phyloP scores from a whole-genome alignment of 2,329 filamentous ascomycete genomes.

The Botrytis paeoniae region DNA sequence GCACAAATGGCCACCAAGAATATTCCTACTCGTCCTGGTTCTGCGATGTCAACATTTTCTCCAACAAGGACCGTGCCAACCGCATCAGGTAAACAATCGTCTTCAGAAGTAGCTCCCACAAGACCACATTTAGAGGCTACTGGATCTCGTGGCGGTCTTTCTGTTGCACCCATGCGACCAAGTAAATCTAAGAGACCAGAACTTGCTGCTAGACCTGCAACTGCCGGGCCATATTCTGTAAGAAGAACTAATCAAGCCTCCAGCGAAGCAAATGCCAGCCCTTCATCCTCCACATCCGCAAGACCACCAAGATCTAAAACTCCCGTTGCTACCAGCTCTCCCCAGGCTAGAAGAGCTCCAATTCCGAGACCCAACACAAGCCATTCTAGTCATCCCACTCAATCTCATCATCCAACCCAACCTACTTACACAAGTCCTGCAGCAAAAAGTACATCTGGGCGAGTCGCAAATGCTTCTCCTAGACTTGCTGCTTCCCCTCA shows the following conservation, averaged over 20 bases:
- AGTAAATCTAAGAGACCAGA: conserved; percentile 53
- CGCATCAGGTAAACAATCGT: conserved; percentile 37
- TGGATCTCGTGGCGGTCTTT: conserved; percentile 53
- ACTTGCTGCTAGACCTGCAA: conserved; percentile 55
- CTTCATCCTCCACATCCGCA: conserved; percentile 36
- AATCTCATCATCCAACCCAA: conserved; percentile 36
- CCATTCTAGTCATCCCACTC: conserved; percentile 37
- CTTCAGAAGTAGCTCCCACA: conserved; percentile 41
- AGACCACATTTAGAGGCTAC: conserved; percentile 44
- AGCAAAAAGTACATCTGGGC: conserved; percentile 37
- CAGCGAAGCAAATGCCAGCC: conserved; percentile 35
- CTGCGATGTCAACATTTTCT: conserved; percentile 61
- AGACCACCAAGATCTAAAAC: conserved; percentile 47
- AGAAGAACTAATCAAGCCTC: conserved; percentile 41
- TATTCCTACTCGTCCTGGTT: conserved; percentile 57
- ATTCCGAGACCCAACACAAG: conserved; percentile 37
- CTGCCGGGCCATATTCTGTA: conserved; percentile 63
- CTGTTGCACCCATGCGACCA: conserved; percentile 61
- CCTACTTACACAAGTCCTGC: conserved; percentile 44
- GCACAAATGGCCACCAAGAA: conserved; percentile 51
- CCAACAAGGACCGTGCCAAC: conserved; percentile 45
- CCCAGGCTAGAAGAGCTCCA: conserved; percentile 35
- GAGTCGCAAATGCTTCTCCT: conserved; percentile 24
- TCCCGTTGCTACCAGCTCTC: conserved; percentile 46
- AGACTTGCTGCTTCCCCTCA: conserved; percentile 25